phyloP scores from a whole-genome alignment of 1,284 basidiomycete genomes.

The Polyporus tsugae region DNA sequence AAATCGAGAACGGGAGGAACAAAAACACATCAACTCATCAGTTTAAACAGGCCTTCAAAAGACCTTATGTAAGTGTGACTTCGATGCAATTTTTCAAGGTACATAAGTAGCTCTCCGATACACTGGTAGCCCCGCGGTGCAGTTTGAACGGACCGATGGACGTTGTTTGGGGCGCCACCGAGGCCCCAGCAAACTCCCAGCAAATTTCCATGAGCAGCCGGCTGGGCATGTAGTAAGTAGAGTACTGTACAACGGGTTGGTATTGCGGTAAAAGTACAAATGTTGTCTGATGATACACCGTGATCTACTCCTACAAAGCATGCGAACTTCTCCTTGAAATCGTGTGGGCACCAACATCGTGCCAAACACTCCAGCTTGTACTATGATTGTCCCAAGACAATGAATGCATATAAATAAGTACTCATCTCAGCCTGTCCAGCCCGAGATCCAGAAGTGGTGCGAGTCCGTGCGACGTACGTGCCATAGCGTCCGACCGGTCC shows the following conservation, averaged over 20 bases:
- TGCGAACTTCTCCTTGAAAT: neutral
- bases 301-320: neutral
- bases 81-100: too few relatives aligned
- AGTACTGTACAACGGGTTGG: neutral
- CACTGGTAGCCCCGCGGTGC: neutral
- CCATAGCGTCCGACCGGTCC: neutral
- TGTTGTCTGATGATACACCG: conserved; percentile 3
- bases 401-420: conserved; percentile 2
- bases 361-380: neutral
- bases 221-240: neutral
- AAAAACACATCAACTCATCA: neutral
- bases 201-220: neutral
- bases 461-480: neutral
- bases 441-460: neutral
- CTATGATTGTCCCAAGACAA: neutral
- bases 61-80: too few relatives aligned
- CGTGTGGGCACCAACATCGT: neutral
- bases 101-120: neutral
- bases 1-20: neutral
- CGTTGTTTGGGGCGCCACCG: neutral
- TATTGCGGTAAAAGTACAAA: conserved; percentile 5
- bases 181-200: neutral
- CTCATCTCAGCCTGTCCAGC: neutral
- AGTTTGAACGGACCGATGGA: neutral
- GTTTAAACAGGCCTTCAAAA: neutral